phyloP scores from a whole-genome alignment of 169 alveolate genomes.

The Perkinsus marinus region DNA sequence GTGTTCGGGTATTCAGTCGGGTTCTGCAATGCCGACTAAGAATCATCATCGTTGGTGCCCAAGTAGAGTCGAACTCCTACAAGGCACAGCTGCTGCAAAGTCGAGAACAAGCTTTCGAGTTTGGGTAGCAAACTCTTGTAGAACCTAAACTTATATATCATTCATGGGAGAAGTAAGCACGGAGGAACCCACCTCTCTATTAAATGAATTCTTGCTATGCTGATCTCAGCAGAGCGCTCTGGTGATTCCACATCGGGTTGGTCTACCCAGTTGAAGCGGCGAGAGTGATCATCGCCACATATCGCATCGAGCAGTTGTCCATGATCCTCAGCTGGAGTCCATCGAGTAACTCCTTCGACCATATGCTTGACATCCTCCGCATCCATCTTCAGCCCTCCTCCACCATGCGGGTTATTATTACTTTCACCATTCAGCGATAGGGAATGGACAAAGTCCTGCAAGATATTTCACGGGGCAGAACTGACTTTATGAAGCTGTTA shows the following conservation, averaged over 20 bases:
- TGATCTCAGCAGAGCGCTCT: neutral
- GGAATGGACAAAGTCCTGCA: neutral
- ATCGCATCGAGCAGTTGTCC: neutral
- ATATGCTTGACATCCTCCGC: neutral
- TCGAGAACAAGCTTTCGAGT: neutral
- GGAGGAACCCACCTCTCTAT: no score
- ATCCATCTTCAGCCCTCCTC: neutral
- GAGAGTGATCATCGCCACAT: neutral
- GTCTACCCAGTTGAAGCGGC: no score
- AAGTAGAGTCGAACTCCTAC: neutral
- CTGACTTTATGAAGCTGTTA: no score
- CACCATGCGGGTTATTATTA: neutral
- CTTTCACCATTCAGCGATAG: neutral
- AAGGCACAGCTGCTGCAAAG: neutral
- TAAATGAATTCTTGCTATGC: no score
- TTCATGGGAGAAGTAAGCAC: no score
- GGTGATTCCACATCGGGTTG: neutral
- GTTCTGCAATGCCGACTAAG: neutral
- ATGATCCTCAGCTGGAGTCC: neutral
- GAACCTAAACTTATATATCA: no score
- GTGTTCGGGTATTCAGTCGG: neutral
- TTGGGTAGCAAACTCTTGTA: neutral
- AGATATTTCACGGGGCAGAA: no score
- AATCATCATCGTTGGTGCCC: neutral
- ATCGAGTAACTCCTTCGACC: neutral